phyloP scores from a whole-genome alignment of 768 basidiomycete genomes.

The Clavaria fumosa region DNA sequence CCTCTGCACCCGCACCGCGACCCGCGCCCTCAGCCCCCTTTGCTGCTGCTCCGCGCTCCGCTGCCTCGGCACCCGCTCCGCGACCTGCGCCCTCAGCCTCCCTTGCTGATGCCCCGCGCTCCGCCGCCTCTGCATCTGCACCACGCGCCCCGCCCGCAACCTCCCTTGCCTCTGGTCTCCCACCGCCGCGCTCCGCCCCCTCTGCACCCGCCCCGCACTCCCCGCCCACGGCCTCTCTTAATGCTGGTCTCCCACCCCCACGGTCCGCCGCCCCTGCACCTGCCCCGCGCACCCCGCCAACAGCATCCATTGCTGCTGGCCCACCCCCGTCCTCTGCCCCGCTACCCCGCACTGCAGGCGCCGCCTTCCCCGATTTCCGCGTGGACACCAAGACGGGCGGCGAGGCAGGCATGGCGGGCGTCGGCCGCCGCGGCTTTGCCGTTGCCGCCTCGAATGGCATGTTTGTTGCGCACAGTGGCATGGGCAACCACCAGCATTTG shows the following conservation, averaged over 20 bases:
- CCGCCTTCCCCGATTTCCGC: no score
- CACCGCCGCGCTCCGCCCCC: constrained; percentile 1
- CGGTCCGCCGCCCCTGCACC: no score
- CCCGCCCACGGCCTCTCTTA: constrained; percentile 13
- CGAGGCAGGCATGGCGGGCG: constrained; percentile 80
- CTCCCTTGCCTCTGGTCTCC: constrained; percentile 1
- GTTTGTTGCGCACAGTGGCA: constrained; percentile 17
- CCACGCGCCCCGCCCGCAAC: not conserved
- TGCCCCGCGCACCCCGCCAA: no score
- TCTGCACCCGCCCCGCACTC: constrained; percentile 9
- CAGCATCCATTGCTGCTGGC: no score
- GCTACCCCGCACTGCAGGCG: no score
- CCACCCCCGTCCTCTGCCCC: no score
- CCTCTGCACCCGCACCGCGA: not conserved
- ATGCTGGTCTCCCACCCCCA: no score
- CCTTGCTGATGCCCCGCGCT: constrained; percentile 2
- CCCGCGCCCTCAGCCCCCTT: not conserved
- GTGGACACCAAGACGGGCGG: constrained; percentile 64
- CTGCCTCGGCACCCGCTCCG: no score
- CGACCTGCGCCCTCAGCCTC: not conserved
- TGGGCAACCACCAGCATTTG: constrained; percentile 24
- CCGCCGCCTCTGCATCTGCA: no score
- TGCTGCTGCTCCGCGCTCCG: constrained; percentile 1
- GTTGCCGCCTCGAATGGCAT: constrained; percentile 45
- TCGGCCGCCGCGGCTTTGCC: constrained; percentile 57